Evolutionary conservation across 495 filamentous ascomycete species (phyloP).

Genomic region (Daldinia caldariorum): DNA sequence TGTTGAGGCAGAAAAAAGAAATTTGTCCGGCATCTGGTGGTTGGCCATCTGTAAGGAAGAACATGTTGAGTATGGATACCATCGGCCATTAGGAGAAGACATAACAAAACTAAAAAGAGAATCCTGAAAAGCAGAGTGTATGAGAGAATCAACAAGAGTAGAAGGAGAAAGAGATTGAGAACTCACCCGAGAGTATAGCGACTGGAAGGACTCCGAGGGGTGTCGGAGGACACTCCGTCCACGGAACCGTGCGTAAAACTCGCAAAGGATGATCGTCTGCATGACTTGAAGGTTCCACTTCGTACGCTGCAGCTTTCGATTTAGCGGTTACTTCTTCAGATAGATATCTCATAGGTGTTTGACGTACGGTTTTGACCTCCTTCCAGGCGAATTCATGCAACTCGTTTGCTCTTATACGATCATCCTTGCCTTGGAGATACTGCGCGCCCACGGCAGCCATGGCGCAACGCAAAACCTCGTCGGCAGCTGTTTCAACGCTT

Average conservation of each 20-base stretch:
- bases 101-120: conserved; percentile 51
- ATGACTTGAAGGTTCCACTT: conserved; percentile 61
- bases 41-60: conserved; percentile 54
- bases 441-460: conserved; percentile 63
- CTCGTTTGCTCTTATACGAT: conserved; percentile 55
- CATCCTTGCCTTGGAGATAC: conserved; percentile 55
- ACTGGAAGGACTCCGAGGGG: conserved; percentile 60
- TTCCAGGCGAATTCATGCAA: conserved; percentile 59
- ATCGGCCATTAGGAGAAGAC: conserved; percentile 47
- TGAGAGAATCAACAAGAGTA: conserved; percentile 53
- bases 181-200: conserved; percentile 64
- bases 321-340: conserved; percentile 25
- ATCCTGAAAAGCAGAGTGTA: conserved; percentile 48
- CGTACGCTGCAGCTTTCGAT: conserved; percentile 45
- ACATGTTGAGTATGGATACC: conserved; percentile 59
- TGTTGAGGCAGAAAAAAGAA: conserved; percentile 37
- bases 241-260: conserved; percentile 63
- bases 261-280: conserved; percentile 66
- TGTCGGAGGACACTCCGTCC: conserved; percentile 57
- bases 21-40: conserved; percentile 45
- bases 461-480: conserved; percentile 56
- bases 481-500: conserved; percentile 50
- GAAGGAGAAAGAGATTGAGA: conserved; percentile 46
- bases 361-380: conserved; percentile 50
- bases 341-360: not conserved